Evolutionary conservation across 179 eudicot genomes (phyloP).

Genomic region (Camellia oleifera): DNA sequence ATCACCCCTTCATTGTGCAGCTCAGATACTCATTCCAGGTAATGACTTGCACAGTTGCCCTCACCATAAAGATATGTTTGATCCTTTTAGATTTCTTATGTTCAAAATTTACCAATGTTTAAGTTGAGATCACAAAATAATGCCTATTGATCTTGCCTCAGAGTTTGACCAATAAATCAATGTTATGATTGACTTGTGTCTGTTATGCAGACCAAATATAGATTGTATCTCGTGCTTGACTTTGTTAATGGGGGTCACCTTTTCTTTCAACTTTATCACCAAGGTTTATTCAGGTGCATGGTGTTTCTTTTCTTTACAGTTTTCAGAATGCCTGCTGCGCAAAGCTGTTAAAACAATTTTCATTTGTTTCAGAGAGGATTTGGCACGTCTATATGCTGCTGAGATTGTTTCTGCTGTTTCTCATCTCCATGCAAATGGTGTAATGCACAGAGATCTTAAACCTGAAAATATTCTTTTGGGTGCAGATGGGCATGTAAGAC

Average conservation of each 20-base stretch:
- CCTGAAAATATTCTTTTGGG: constrained; percentile 79
- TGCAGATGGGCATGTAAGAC: constrained; percentile 83
- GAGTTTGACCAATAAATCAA: too few relatives aligned
- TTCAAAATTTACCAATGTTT: too few relatives aligned
- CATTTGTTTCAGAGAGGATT: constrained; percentile 63
- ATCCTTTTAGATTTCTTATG: too few relatives aligned
- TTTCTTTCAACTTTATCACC: constrained; percentile 78
- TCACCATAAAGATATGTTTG: neutral
- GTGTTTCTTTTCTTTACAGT: neutral
- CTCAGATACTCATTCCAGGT: constrained; percentile 92
- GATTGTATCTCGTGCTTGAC: constrained; percentile 78
- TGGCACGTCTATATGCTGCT: constrained; percentile 73
- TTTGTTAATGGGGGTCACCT: constrained; percentile 90
- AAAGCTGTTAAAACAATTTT: neutral
- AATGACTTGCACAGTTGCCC: constrained; percentile 6
- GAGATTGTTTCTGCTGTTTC: constrained; percentile 82
- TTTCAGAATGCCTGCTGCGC: neutral
- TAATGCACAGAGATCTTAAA: constrained; percentile 83
- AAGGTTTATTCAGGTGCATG: constrained; percentile 72
- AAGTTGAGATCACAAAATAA: neutral
- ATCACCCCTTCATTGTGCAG: constrained; percentile 82
- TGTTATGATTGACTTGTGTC: neutral
- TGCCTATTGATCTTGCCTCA: neutral
- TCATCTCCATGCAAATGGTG: constrained; percentile 74
- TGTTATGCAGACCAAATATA: constrained; percentile 77